Base-by-base conservation (phyloP, 192 early-diverging fungal genomes). In the Blastocladiella britannica region DNA sequence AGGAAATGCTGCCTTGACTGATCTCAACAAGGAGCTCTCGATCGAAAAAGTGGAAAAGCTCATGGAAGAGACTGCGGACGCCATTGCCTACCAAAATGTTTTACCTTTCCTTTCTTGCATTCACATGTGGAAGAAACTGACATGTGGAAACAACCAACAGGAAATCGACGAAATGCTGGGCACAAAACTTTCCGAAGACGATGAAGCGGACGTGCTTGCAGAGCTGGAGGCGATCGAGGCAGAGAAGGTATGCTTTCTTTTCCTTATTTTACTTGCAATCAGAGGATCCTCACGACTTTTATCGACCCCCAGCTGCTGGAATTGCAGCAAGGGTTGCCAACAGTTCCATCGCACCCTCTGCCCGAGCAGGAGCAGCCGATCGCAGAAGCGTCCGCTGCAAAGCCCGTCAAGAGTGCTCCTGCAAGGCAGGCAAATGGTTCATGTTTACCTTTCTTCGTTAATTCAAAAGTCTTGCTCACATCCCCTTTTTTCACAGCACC, bases 61-160 rank as follows among this genome's bases (percentile, higher is more conserved):
- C 31, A 89, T 95, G 78, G 91, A 96, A 60, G 91, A 98, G 56
- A 96, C 92, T 1, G 86, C 83, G 4, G 95, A 98, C 37, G 87
- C 85, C 12, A 89, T 98, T 64, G 87, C 84, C 0, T 95, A 95
- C 63, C 94, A 98, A 67, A 84, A 90, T 52, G 86, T 86, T 66
- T 63, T 58, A 24, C 23, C 5, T 56, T n/a, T 27, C 25, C 0
- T 27, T 53, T 1, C 20, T 5, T 53, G 9, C 28, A 15, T 18
- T 30, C 22, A 5, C 15, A 63, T 0, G 31, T 60, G 29, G 28
- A 15, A 27, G 30, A 25, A 20, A 54, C 29, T 31, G 26, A 47
- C 28, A 12, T 52, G 52, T 27, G 24, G 53, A 7, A 25, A 8
- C 31, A 20, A 51, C 51, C 25, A 15, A 54, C 51, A 85, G 77